Base-by-base conservation (phyloP, 2,329 filamentous ascomycete genomes). In the Trichophyton benhamiae region DNA sequence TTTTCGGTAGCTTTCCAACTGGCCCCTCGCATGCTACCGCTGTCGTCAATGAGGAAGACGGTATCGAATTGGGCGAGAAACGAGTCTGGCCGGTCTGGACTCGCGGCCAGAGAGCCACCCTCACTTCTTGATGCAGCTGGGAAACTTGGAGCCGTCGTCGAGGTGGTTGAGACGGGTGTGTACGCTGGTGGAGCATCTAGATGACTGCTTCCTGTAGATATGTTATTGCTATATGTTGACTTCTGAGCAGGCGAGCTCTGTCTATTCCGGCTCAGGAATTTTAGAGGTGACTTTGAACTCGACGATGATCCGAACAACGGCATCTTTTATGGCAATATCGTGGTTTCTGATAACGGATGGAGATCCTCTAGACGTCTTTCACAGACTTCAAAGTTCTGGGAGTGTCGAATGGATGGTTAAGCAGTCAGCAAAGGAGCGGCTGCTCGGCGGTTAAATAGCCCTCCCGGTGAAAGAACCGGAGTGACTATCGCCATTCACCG, bases 21-120 rank as follows among this genome's bases (percentile, higher is more conserved):
- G n/a, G 77, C 70, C 15, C 87, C 89, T 0, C 79, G 77, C 92
- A 97, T 97, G 67, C 87, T 91, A 3, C 84, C 83, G n/a, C 87
- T 91, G 77, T 97, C 92, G 71, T 97, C 92, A 70, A 97, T 89
- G 1, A 97, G 76, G 72, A 97, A 91, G 61, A 92, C 76, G 36
- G 91, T 96, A 75, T 97, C 90, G 71, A 96, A 96, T 15, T 80
- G 80, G 48, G 76, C 72, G 3, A 97, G 83, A 71, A 95, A 95
- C 49, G 49, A 55, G 49, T 55, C 49, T 15, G 49, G 25, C 8
- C 20, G 25, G 49, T 55, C 49, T 17, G 27, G 5, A 33, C 25
- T 17, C 7, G 49, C 49, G 8, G 25, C 8, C 8, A 27, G 15
- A 27, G 49, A 20, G 33, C 11, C 8, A 38, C 33, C 11, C 33